Evolutionary conservation across 768 basidiomycete genomes (phyloP), one percentile per base, ranked within the genome.

Genomic region (Suillus brevipes): DNA sequence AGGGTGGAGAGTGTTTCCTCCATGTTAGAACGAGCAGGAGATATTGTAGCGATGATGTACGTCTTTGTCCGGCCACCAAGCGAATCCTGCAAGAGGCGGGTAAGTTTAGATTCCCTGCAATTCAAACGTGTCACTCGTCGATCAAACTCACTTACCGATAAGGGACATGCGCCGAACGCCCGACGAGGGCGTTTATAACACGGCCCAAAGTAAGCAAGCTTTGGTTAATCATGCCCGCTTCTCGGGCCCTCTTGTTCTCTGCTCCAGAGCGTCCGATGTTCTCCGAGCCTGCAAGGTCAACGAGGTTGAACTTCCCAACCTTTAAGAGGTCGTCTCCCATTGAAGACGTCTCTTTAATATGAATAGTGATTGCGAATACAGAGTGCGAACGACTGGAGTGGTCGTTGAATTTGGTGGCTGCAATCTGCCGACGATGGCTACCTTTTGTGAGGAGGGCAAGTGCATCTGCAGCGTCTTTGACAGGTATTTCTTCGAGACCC

Each of bases 221-320:
- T 78, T 97, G 94, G 72, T 99, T 99, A 76, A 99, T 99, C 92
- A 96, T 97, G 13, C 97, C 97, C 2, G 97, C 97, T 74, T 99
- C 97, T 68, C 94, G 84, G 14, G 97, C 97, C 64, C 96, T 82
- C 75, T 93, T 95, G 71, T 97, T 93, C 74, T 95, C 94, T 3
- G 97, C 97, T 20, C 97, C 97, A 0, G 92, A 94, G 28, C 97
- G 84, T 12, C 95, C 96, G 72, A 99, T 96, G 70, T 97, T 98
- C 78, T 99, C 97, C 2, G 95, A 96, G 8, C 97, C 97, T 38
- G 97, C 97, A 63, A 99, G 81, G 74, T 99, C 97, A 61, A 99
- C 97, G 25, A 99, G 86, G 76, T 99, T 98, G 52, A 99, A 84
- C 75, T 99, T 99, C 28, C 97, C 97, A 38, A 95, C 89, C 73